Conservation (phyloP, 2,329 filamentous ascomycete genomes). For the Pseudodiploospora longispora region DNA sequence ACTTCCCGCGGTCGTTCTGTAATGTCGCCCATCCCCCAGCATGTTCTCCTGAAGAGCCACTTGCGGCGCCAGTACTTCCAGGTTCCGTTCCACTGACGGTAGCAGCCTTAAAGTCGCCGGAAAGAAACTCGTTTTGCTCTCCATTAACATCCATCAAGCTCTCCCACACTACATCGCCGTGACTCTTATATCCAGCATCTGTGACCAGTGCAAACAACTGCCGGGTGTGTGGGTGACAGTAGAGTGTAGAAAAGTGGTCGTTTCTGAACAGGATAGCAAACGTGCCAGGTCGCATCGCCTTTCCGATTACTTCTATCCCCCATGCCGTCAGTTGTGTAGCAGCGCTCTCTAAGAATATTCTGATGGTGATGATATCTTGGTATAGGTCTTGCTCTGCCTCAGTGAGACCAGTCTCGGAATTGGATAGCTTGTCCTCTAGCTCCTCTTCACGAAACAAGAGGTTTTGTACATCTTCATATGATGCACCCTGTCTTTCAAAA, state of each 20-base stretch:
- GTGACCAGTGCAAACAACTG: conserved; percentile 81
- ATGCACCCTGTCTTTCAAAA: conserved; percentile 65
- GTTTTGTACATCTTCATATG: conserved; percentile 88
- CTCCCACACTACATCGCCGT: conserved; percentile 95
- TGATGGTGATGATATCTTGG: conserved; percentile 77
- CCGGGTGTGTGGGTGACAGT: conserved; percentile 72
- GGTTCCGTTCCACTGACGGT: too few relatives aligned
- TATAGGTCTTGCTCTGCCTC: conserved; percentile 70
- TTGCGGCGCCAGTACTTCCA: conserved; percentile 36
- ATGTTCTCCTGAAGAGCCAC: conserved; percentile 12
- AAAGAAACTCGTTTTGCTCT: conserved; percentile 72
- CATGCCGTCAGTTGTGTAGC: conserved; percentile 81
- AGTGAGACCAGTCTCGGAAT: conserved; percentile 43
- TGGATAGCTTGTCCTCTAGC: conserved; percentile 64
- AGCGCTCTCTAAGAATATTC: conserved; percentile 68
- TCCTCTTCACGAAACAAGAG: conserved; percentile 85
- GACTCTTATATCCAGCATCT: conserved; percentile 79
- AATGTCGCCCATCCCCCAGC: conserved; percentile 49
- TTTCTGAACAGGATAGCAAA: conserved; percentile 93
- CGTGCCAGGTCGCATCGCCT: conserved; percentile 64
- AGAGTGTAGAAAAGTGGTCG: conserved; percentile 92
- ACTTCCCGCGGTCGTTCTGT: conserved; percentile 25
- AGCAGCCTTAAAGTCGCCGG: conserved; percentile 84
- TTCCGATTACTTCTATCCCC: conserved; percentile 67
- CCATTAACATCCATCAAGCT: conserved; percentile 83